These are phyloP conservation scores for Diaporthe destruens DNA, from an alignment of 2,329 filamentous ascomycete genomes.

Conservation along the genomic window DNA sequence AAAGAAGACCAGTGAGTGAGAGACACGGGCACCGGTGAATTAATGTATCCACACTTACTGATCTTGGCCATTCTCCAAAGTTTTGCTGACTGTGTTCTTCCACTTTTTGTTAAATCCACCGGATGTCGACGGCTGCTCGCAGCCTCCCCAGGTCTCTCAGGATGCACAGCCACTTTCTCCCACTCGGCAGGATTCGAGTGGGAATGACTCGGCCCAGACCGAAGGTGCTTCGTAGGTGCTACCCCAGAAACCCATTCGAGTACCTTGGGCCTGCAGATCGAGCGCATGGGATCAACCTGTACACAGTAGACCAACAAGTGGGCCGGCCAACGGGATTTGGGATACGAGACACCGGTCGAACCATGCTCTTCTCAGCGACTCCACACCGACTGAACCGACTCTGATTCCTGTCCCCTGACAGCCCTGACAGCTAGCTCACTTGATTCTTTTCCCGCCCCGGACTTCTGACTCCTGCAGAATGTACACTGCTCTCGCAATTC, in stretches of 20 bases:
- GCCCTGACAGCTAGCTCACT: not conserved
- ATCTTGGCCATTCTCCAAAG: constrained; percentile 17
- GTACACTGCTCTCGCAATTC: not conserved
- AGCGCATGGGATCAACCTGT: constrained; percentile 6
- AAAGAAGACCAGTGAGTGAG: constrained; percentile 3
- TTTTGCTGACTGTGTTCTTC: constrained; percentile 9
- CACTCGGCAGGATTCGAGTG: constrained; percentile 7
- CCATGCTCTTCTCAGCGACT: not conserved
- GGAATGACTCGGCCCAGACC: constrained; percentile 31
- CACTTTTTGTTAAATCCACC: not conserved
- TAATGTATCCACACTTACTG: constrained; percentile 23
- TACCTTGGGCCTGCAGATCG: not conserved
- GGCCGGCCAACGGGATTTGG: not conserved
- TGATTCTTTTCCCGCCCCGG: not conserved
- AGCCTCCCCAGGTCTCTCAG: no score
- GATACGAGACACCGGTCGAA: constrained; percentile 16
- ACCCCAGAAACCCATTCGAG: constrained; percentile 1
- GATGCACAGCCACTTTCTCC: constrained; percentile 8
- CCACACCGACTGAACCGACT: constrained; percentile 10
- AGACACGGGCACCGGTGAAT: not conserved
- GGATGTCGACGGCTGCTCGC: not conserved
- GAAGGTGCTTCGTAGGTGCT: not conserved
- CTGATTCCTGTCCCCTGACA: not conserved
- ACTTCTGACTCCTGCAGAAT: not conserved
- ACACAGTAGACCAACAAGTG: not conserved